phyloP scores from a whole-genome alignment of 1,139 yeast genomes.

The Blastobotrys arbuscula region DNA sequence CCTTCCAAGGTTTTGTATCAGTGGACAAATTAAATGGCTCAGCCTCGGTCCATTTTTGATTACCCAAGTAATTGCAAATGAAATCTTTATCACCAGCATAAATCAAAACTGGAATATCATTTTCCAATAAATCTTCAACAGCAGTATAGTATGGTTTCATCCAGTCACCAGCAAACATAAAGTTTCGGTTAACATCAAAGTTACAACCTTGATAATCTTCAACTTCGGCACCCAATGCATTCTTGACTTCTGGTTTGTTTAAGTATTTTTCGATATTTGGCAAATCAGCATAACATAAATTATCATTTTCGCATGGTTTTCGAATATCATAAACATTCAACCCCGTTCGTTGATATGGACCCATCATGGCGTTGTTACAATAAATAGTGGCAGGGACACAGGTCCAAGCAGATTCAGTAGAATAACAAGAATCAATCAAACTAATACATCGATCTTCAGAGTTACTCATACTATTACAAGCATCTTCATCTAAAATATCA shows the following conservation, averaged over 20 bases:
- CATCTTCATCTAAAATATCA: constrained; percentile 60
- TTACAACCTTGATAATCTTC: constrained; percentile 53
- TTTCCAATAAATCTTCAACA: constrained; percentile 53
- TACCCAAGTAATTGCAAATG: constrained; percentile 89
- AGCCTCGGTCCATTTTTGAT: constrained; percentile 72
- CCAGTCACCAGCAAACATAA: constrained; percentile 55
- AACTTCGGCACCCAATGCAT: constrained; percentile 55
- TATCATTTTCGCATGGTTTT: constrained; percentile 47
- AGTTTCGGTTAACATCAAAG: constrained; percentile 50
- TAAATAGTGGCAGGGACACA: constrained; percentile 67
- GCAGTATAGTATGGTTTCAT: constrained; percentile 59
- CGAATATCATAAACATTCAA: constrained; percentile 68
- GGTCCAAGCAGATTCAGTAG: constrained; percentile 44
- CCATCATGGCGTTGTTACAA: constrained; percentile 56
- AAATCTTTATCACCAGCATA: constrained; percentile 89
- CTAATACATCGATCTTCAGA: constrained; percentile 54
- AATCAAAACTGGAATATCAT: constrained; percentile 66
- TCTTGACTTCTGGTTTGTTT: constrained; percentile 54
- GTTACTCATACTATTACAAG: constrained; percentile 51
- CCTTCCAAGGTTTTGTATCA: constrained; percentile 34
- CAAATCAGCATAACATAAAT: constrained; percentile 55
- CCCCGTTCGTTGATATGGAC: constrained; percentile 54
- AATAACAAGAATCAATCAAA: constrained; percentile 51
- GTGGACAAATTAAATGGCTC: constrained; percentile 46
- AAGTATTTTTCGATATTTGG: constrained; percentile 52